Percentiles rank a stretch among this genome's conserved stretches.
These are phyloP conservation scores for Astrothelium macrocarpum DNA, from an alignment of 495 filamentous ascomycete genomes.

Conservation along the genomic window DNA sequence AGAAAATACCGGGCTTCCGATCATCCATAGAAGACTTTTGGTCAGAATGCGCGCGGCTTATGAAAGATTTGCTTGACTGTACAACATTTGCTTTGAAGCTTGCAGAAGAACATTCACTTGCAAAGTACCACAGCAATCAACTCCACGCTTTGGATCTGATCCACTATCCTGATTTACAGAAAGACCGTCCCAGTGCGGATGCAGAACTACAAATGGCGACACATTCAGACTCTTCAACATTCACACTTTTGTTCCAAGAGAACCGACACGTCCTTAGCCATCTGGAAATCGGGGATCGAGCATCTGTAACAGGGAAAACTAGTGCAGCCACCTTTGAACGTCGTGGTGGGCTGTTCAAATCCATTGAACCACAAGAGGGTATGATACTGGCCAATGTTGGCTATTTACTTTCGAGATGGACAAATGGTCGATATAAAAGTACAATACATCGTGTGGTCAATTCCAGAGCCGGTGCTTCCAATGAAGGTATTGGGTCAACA, in stretches of 20 bases:
- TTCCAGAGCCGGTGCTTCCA: neutral
- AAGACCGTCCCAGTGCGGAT: neutral
- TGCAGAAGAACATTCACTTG: neutral
- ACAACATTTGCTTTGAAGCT: neutral
- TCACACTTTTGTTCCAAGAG: neutral
- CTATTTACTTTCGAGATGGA: neutral
- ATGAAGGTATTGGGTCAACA: neutral
- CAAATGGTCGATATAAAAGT: neutral
- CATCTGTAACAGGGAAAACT: neutral
- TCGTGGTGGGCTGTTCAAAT: neutral
- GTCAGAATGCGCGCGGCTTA: neutral
- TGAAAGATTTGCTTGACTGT: neutral
- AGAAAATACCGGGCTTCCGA: neutral
- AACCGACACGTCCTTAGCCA: too few species aligned
- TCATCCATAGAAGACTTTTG: neutral
- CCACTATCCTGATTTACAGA: neutral
- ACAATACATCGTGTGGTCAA: neutral
- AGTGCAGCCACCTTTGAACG: neutral
- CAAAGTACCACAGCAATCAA: neutral
- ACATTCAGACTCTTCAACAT: neutral
- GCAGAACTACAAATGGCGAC: neutral
- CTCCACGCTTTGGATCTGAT: neutral
- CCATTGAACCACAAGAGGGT: neutral
- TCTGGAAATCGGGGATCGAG: neutral
- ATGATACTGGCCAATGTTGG: neutral